Evolutionary conservation across 352 stramenopile species (phyloP), one percentile per base, ranked within the genome.

Genomic region (Aphanomyces stellatus): DNA sequence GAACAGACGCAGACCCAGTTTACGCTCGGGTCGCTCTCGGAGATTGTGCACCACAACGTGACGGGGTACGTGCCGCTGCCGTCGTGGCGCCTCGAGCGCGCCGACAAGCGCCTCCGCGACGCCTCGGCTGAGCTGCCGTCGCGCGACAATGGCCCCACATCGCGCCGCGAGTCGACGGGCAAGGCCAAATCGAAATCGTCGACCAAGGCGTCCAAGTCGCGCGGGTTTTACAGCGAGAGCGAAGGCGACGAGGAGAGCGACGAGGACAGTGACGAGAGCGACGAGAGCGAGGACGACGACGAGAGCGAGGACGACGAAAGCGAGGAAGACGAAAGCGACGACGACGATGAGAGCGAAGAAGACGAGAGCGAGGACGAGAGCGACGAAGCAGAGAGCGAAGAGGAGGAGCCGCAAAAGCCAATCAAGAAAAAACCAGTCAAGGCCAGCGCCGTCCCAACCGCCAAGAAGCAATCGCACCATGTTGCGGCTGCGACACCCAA

Each of bases 1-100:
- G 81, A 94, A 35, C 80, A 90, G 42, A 71, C 71, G 17, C 87
- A 90, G 75, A 78, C 71, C 25, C 75, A 86, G 2, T 95, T 97
- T 43, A 87, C 78, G 17, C 75, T 98, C 2, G 91, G 91, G 13
- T 88, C 88, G 10, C 78, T 98, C 7, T 96, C 87, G 19, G 84
- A 88, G 69, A 74, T 96, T 65, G 85, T 96, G 31, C 87, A 79
- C 11, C 88, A 97, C 72, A 85, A 71, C 28, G 88, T 96, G 15
- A 75, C 79, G 13, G 91, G 91, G 1, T 98, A 97, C 72, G 53
- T 80, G 0, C 51, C 77, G 3, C 57, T 97, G 42, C 83, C 84
- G 0, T 64, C 79, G 22, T 98, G 90, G 90, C 79, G 88, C 22
- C 72, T 62, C 27, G 72, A 75, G 15, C 88, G 87, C 57, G 78